Evolutionary conservation across 805 yeast species (phyloP).

Genomic region (Wickerhamiella azymoides): DNA sequence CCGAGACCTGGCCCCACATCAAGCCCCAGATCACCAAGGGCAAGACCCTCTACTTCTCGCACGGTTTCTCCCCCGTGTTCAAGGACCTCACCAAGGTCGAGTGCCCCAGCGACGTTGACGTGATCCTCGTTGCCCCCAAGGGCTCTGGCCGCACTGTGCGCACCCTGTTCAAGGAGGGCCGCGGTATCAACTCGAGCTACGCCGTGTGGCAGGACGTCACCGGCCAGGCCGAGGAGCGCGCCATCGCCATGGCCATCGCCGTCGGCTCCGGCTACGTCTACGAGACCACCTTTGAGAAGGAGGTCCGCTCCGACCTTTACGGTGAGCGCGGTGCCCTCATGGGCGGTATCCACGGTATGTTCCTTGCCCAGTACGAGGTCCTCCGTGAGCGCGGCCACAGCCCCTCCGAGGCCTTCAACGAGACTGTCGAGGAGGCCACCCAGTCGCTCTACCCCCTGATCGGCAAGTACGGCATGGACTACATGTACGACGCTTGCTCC

Average conservation of each 20-base stretch:
- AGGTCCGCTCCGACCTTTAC: slow-evolving; percentile 96
- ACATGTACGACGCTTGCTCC: slow-evolving; percentile 99
- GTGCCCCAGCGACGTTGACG: slow-evolving; percentile 89
- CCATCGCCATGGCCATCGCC: slow-evolving; percentile 96
- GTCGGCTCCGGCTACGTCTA: slow-evolving; percentile 99
- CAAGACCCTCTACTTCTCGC: slow-evolving; percentile 97
- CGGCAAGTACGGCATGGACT: slow-evolving; percentile 99
- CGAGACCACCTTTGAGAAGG: slow-evolving; percentile 98
- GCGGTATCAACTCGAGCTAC: slow-evolving; percentile 99
- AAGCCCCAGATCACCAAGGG: slow-evolving; percentile 91
- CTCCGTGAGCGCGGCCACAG: slow-evolving; percentile 99
- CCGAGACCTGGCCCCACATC: slow-evolving; percentile 86
- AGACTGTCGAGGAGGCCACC: slow-evolving; percentile 99
- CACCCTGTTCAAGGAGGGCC: slow-evolving; percentile 98
- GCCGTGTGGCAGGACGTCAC: slow-evolving; percentile 99
- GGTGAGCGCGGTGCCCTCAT: slow-evolving; percentile 99
- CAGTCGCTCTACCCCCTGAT: slow-evolving; percentile 98
- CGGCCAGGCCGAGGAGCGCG: slow-evolving; percentile 98
- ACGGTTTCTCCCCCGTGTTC: slow-evolving; percentile 99
- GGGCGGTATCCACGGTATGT: slow-evolving; percentile 99
- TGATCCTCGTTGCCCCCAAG: slow-evolving; percentile 98
- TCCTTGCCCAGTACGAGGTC: slow-evolving; percentile 99
- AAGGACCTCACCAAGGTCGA: slow-evolving; percentile 93
- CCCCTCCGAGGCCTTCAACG: slow-evolving; percentile 99
- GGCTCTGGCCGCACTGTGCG: slow-evolving; percentile 99